A percentile compares a stretch with the other conserved stretches of the same genome.
Conservation (phyloP, 306 rosid species). For the cucumber (Cucumis sativus) region DNA sequence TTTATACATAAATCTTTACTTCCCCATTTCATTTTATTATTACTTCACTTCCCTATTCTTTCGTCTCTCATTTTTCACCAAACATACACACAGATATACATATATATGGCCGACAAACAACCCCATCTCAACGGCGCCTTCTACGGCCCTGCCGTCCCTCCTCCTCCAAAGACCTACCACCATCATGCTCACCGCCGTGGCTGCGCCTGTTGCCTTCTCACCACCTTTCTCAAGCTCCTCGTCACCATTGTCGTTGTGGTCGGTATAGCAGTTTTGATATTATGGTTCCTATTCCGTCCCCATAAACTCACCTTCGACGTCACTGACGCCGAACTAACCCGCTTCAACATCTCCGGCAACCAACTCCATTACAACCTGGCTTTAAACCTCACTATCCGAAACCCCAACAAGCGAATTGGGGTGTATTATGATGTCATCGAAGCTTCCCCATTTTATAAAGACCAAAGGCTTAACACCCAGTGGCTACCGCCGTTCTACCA, state of each 20-base stretch:
- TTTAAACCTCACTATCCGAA: slow-evolving; percentile 25
- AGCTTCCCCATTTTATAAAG: slow-evolving; percentile 24
- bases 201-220: slow-evolving; percentile 10
- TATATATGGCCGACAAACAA: slow-evolving; percentile 21
- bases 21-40: neutral
- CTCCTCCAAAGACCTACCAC: slow-evolving; percentile 20
- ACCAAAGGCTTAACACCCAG: slow-evolving; percentile 8
- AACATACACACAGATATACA: too few relatives aligned
- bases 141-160: slow-evolving; percentile 76
- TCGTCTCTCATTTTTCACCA: too few relatives aligned
- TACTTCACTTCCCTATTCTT: neutral
- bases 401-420: slow-evolving; percentile 41
- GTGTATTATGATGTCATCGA: slow-evolving; percentile 33
- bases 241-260: slow-evolving; percentile 3
- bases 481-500: slow-evolving; percentile 27
- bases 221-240: slow-evolving; percentile 3
- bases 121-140: slow-evolving; percentile 60
- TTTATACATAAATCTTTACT: neutral
- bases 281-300: slow-evolving; percentile 47
- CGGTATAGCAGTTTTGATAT: slow-evolving; percentile 3
- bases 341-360: slow-evolving; percentile 21
- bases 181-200: slow-evolving; percentile 29
- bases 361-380: slow-evolving; percentile 14
- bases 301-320: slow-evolving; percentile 32
- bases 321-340: slow-evolving; percentile 35